Conservation (phyloP, 345 rosid species). For the Brassica carinata region DNA sequence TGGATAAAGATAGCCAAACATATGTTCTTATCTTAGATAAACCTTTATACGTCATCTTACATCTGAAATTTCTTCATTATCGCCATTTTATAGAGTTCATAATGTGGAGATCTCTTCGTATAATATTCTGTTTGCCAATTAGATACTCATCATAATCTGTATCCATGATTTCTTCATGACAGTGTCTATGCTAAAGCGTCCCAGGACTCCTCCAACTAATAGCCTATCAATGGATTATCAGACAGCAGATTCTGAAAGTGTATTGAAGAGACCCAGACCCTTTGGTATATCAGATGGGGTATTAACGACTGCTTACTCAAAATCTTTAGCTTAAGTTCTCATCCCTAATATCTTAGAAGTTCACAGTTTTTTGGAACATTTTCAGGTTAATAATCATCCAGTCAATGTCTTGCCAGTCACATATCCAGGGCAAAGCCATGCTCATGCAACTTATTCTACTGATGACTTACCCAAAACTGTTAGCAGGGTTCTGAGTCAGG, state of each 20-base stretch:
- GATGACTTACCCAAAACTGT: conserved; percentile 63
- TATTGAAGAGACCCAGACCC: conserved; percentile 68
- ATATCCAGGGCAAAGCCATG: conserved; percentile 55
- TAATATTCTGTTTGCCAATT: conserved; percentile 10
- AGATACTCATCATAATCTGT: conserved; percentile 1
- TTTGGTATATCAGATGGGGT: conserved; percentile 72
- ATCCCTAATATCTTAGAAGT: conserved; percentile 15
- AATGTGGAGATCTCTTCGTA: conserved; percentile 5
- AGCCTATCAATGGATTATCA: conserved; percentile 67
- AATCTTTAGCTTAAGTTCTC: conserved; percentile 11
- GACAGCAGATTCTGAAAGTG: conserved; percentile 72
- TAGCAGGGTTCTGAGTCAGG: conserved; percentile 51
- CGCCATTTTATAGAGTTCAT: not conserved
- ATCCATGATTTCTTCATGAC: conserved; percentile 25
- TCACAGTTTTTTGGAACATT: conserved; percentile 13
- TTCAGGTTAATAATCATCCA: conserved; percentile 53
- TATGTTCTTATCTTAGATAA: not conserved
- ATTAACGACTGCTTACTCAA: not conserved
- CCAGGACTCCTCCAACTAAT: conserved; percentile 57
- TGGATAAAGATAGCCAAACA: not conserved
- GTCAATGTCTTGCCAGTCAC: conserved; percentile 52
- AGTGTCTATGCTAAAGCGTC: conserved; percentile 71
- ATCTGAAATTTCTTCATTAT: not conserved
- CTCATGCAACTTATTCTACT: conserved; percentile 55
- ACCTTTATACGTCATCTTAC: not conserved